A percentile compares a stretch with the other conserved stretches of the same genome.
These are phyloP conservation scores for Nothophoma quercina DNA, from an alignment of 2,329 filamentous ascomycete species.

Conservation along the genomic window DNA sequence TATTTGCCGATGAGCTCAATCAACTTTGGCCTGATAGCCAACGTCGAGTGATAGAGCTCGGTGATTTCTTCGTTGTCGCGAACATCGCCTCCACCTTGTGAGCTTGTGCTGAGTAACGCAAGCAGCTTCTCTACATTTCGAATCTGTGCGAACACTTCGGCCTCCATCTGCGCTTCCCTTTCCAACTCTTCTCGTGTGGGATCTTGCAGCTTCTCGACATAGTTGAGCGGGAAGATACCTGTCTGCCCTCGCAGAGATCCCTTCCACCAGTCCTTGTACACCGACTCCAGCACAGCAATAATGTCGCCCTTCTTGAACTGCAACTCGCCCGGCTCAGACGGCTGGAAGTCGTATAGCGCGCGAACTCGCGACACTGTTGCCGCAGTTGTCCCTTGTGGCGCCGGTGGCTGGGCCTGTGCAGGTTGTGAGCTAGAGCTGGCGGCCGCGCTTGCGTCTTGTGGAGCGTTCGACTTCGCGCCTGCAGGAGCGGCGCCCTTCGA, in stretches of 20 bases:
- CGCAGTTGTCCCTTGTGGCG: conserved; percentile 86
- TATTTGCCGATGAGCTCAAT: conserved; percentile 99
- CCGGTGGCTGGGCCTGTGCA: conserved; percentile 61
- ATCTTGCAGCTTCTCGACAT: conserved; percentile 96
- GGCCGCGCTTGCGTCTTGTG: conserved; percentile 41
- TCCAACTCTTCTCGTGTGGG: conserved; percentile 94
- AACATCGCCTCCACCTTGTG: conserved; percentile 63
- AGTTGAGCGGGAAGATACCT: conserved; percentile 97
- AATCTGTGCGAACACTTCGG: conserved; percentile 77
- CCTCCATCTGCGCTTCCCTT: conserved; percentile 94
- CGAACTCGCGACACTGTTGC: conserved; percentile 95
- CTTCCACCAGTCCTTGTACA: conserved; percentile 99
- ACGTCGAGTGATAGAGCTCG: conserved; percentile 85
- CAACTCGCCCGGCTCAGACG: conserved; percentile 91
- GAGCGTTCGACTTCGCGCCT: conserved; percentile 52
- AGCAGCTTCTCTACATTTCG: conserved; percentile 83
- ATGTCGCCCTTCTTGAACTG: conserved; percentile 97
- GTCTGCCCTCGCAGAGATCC: conserved; percentile 93
- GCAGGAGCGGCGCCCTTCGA: conserved; percentile 62
- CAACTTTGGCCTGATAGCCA: conserved; percentile 93
- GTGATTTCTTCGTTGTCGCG: conserved; percentile 98
- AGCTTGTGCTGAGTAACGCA: conserved; percentile 85
- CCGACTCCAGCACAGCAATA: conserved; percentile 95
- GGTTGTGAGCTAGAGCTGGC: conserved; percentile 28
- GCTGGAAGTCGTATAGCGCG: conserved; percentile 92